phyloP scores from a whole-genome alignment of 805 yeast genomes.

The Saccharomycopsis sp. region DNA sequence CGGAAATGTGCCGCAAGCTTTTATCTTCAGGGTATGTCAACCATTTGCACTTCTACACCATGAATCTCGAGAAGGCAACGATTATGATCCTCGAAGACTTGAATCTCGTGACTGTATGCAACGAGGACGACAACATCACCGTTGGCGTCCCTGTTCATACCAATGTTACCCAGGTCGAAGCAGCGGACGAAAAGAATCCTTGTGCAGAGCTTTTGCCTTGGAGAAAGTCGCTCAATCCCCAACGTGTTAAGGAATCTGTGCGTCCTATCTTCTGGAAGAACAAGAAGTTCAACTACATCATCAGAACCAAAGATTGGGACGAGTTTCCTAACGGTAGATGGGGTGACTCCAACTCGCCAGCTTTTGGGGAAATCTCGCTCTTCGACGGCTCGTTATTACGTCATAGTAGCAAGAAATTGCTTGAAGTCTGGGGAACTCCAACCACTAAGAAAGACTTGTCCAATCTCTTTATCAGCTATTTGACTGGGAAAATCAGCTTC shows the following conservation, averaged over 20 bases:
- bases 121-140: slow-evolving; percentile 3
- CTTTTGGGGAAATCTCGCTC: slow-evolving; percentile 84
- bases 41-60: slow-evolving; percentile 93
- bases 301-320: slow-evolving; percentile 92
- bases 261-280: slow-evolving; percentile 96
- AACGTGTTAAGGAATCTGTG: slow-evolving; percentile 71
- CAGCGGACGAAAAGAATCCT: slow-evolving; percentile 27
- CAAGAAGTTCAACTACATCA: slow-evolving; percentile 81
- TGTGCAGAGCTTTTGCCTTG: slow-evolving; percentile 54
- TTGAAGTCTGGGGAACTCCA: slow-evolving; percentile 88
- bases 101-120: slow-evolving; percentile 37
- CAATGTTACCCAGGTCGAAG: slow-evolving; percentile 33
- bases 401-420: slow-evolving; percentile 73
- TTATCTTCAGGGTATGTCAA: slow-evolving; percentile 65
- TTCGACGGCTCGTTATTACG: slow-evolving; percentile 75
- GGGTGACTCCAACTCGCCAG: slow-evolving; percentile 98
- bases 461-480: slow-evolving; percentile 56
- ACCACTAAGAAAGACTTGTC: slow-evolving; percentile 51
- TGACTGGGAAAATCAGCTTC: slow-evolving; percentile 62
- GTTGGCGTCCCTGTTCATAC: slow-evolving; percentile 5
- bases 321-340: slow-evolving; percentile 98
- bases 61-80: slow-evolving; percentile 92
- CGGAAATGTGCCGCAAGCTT: slow-evolving; percentile 74
- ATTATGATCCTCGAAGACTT: slow-evolving; percentile 78
- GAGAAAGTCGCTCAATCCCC: slow-evolving; percentile 83